A percentile compares a stretch with the other conserved stretches of the same genome.
Conservation (phyloP, 1,284 basidiomycete species). For the Boletus sp. region DNA sequence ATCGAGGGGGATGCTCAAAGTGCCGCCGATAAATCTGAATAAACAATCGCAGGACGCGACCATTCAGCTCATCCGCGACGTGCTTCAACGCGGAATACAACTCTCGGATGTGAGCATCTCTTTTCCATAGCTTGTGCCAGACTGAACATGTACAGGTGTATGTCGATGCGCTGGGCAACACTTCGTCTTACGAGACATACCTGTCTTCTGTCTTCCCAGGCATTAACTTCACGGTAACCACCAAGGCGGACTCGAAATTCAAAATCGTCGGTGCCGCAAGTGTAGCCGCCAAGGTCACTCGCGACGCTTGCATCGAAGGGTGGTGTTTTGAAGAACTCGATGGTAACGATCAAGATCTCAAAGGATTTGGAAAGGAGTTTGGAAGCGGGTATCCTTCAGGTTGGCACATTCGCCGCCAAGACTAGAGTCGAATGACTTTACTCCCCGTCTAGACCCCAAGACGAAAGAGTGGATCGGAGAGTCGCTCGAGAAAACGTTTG, state of each 20-base stretch:
- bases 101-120: slow-evolving; percentile 69
- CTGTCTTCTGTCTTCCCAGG: slow-evolving; percentile 81
- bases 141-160: slow-evolving; percentile 64
- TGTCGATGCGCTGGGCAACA: slow-evolving; percentile 94
- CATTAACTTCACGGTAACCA: slow-evolving; percentile 86
- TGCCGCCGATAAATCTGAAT: slow-evolving; percentile 88
- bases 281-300: slow-evolving; percentile 95
- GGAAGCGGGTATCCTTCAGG: slow-evolving; percentile 92
- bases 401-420: slow-evolving; percentile 31
- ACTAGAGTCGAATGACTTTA: slow-evolving; percentile 6
- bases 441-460: slow-evolving; percentile 72
- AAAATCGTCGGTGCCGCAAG: slow-evolving; percentile 97
- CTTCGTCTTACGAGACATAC: slow-evolving; percentile 82
- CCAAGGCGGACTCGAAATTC: slow-evolving; percentile 94
- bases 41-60: slow-evolving; percentile 94
- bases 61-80: slow-evolving; percentile 82
- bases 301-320: slow-evolving; percentile 87
- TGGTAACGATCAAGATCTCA: slow-evolving; percentile 19
- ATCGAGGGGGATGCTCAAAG: slow-evolving; percentile 87
- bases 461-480: slow-evolving; percentile 86
- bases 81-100: slow-evolving; percentile 79
- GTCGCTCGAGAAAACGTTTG: slow-evolving; percentile 88
- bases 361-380: slow-evolving; percentile 58
- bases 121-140: neutral
- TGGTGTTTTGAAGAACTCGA: slow-evolving; percentile 78